These are phyloP conservation scores for Sugiyamaella marilandica DNA, from an alignment of 805 yeast genomes.

Conservation along the genomic window DNA sequence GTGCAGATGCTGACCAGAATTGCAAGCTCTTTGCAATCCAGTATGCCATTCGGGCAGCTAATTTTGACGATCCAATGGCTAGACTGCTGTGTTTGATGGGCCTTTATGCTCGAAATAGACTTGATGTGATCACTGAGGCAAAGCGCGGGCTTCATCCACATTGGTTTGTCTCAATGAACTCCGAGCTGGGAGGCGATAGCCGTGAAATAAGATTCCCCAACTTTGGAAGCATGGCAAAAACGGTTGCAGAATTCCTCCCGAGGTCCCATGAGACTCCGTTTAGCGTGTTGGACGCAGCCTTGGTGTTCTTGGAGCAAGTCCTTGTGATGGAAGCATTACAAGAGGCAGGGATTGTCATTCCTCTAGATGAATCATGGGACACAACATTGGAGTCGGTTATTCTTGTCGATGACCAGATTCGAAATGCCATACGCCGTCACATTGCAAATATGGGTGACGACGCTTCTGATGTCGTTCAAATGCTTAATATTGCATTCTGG, in stretches of 20 bases:
- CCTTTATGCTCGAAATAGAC: constrained; percentile 48
- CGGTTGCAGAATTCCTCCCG: constrained; percentile 14
- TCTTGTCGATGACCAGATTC: constrained; percentile 54
- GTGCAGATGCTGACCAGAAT: constrained; percentile 41
- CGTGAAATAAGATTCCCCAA: constrained; percentile 49
- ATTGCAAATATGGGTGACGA: constrained; percentile 16
- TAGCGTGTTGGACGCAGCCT: constrained; percentile 33
- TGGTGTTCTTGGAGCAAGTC: constrained; percentile 52
- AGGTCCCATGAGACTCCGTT: constrained; percentile 7
- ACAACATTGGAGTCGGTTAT: constrained; percentile 64
- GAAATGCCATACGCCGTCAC: constrained; percentile 25
- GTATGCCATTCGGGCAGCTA: constrained; percentile 57
- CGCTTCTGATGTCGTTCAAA: constrained; percentile 13
- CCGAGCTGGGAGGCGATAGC: constrained; percentile 28
- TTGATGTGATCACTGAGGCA: constrained; percentile 79
- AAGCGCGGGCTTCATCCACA: constrained; percentile 75
- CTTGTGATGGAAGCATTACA: constrained; percentile 60
- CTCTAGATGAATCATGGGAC: constrained; percentile 70
- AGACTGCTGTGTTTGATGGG: constrained; percentile 66
- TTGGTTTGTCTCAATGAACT: constrained; percentile 57
- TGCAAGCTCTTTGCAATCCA: constrained; percentile 63
- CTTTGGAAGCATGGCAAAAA: constrained; percentile 38
- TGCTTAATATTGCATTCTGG: constrained; percentile 36
- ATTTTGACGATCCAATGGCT: constrained; percentile 63
- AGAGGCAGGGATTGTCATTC: constrained; percentile 51